A percentile compares a stretch with the other conserved stretches of the same genome.
Evolutionary conservation across 805 yeast genomes (phyloP).

Genomic region (Candida mattraensis): DNA sequence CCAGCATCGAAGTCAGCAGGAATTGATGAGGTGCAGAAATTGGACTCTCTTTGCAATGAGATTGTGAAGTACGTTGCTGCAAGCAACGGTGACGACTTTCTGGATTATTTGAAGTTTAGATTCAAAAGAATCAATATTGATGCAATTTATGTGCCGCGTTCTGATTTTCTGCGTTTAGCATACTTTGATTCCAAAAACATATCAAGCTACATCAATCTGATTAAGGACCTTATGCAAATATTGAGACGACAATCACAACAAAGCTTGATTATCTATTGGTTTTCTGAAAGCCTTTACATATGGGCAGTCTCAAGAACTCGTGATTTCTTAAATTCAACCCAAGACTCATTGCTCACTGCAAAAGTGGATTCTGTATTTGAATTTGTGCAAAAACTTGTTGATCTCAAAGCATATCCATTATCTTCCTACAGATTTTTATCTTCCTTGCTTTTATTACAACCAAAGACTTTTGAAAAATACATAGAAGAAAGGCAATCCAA

Average conservation of each 20-base stretch:
- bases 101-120: conserved; percentile 34
- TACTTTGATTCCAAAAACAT: conserved; percentile 41
- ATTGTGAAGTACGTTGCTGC: conserved; percentile 49
- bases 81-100: conserved; percentile 46
- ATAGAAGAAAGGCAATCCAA: conserved; percentile 22
- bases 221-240: conserved; percentile 37
- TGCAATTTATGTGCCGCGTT: conserved; percentile 38
- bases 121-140: conserved; percentile 34
- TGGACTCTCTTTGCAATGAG: conserved; percentile 41
- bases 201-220: conserved; percentile 38
- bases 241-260: conserved; percentile 47
- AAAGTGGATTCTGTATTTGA: conserved; percentile 40
- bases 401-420: conserved; percentile 28
- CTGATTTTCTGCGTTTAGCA: conserved; percentile 47
- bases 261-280: conserved; percentile 43
- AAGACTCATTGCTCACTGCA: conserved; percentile 12
- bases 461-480: conserved; percentile 31
- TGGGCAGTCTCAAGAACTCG: conserved; percentile 53
- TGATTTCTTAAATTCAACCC: conserved; percentile 38
- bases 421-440: conserved; percentile 35
- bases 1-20: conserved; percentile 1
- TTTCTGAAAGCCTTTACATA: conserved; percentile 44
- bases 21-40: conserved; percentile 14
- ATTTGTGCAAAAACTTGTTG: conserved; percentile 30
- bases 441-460: conserved; percentile 34